A percentile compares a stretch with the other conserved stretches of the same genome.
These are phyloP conservation scores for Exidia glandulosa DNA, from an alignment of 768 basidiomycete genomes.

Conservation along the genomic window DNA sequence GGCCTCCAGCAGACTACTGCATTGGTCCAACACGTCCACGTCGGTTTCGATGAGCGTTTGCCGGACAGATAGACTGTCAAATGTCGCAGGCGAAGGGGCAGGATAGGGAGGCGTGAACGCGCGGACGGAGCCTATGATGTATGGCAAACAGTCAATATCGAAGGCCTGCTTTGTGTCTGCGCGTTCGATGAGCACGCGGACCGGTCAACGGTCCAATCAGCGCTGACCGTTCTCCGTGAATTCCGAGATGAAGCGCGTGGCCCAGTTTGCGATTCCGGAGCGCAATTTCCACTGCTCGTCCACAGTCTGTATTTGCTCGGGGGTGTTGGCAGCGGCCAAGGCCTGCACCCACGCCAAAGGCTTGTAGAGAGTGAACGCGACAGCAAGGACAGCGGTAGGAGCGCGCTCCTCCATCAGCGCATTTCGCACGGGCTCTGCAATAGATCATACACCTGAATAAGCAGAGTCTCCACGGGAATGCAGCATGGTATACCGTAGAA, in stretches of 20 bases:
- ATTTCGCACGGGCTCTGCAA: constrained; percentile 56
- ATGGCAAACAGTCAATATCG: background rate
- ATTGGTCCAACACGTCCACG: constrained; percentile 62
- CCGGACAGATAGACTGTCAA: background rate
- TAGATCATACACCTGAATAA: no score
- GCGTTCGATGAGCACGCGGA: background rate
- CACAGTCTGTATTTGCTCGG: background rate
- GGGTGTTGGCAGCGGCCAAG: constrained; percentile 13
- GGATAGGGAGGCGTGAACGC: constrained; percentile 17
- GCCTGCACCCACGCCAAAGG: constrained; percentile 28
- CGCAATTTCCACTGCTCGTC: constrained; percentile 7
- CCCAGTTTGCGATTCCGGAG: constrained; percentile 6
- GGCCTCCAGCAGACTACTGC: constrained; percentile 65
- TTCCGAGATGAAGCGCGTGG: constrained; percentile 4
- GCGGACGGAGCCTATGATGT: constrained; percentile 1
- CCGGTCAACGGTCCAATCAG: background rate
- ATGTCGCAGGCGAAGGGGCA: constrained; percentile 28
- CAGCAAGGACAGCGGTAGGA: constrained; percentile 63
- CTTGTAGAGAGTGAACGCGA: constrained; percentile 39
- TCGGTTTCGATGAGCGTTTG: constrained; percentile 29
- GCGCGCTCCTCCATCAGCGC: constrained; percentile 54
- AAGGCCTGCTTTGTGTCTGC: constrained; percentile 1
- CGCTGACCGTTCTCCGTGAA: constrained; percentile 4
- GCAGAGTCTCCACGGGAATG: constrained; percentile 2
- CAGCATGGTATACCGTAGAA: constrained; percentile 48